Conservation (phyloP, 306 rosid species). For the Casuarina equisetifolia region DNA sequence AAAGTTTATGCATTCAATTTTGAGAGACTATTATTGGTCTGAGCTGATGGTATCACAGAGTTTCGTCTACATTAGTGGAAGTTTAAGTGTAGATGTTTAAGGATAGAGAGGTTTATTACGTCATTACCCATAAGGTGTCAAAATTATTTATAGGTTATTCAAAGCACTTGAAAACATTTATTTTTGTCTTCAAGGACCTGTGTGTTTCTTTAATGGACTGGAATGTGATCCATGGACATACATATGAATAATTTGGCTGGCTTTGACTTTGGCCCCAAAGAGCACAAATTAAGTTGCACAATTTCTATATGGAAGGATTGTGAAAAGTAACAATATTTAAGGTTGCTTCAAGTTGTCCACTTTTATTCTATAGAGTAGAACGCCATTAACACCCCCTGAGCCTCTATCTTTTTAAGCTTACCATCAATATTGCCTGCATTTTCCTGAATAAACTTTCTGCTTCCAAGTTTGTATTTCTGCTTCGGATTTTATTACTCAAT, state of each 20-base stretch:
- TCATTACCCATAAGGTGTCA: background rate
- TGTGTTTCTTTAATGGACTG: background rate
- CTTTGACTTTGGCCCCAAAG: background rate
- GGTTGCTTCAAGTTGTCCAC: background rate
- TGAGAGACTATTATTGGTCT: background rate
- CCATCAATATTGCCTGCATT: background rate
- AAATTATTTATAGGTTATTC: background rate
- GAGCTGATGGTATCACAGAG: background rate
- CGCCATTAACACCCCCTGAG: background rate
- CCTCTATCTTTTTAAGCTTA: background rate
- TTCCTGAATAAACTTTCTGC: background rate
- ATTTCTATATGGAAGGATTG: background rate
- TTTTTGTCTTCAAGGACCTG: background rate
- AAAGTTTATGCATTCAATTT: background rate
- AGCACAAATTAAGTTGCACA: background rate
- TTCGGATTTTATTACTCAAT: background rate
- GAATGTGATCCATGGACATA: background rate
- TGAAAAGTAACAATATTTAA: background rate
- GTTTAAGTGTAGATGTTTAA: background rate
- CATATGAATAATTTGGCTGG: background rate
- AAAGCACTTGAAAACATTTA: background rate
- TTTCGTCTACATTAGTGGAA: background rate
- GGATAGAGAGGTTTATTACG: background rate
- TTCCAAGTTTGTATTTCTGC: background rate
- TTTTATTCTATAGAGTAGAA: background rate